Base-by-base conservation (phyloP, 805 yeast species). In the Yarrowia osloensis region DNA sequence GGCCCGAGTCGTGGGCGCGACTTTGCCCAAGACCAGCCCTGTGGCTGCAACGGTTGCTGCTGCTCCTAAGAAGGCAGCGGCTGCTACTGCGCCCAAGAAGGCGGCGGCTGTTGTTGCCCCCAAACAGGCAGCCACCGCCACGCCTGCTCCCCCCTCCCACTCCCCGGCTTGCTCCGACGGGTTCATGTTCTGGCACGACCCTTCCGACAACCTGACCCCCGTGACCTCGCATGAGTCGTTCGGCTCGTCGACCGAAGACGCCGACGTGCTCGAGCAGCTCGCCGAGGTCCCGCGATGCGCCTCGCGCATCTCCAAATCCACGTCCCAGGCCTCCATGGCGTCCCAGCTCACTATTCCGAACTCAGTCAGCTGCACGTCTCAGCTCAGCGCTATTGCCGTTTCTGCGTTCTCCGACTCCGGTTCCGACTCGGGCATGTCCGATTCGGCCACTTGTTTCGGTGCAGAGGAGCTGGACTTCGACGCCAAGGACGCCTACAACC, bases 381-480 rank as follows among this genome's bases (percentile, higher is more conserved):
- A 61, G 44, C 66, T 61, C 54, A 44, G 54, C 54, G 66, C 66
- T 46, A 61, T 61, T 61, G 66, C 66, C 54, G 66, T 61, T 31
- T 61, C 66, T 15, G 54, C 66, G 17, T 61, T 61, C 26, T 61
- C 66, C 52, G 66, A 61, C 66, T 44, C 66, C n/a, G 63, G 63
- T 57, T 57, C 63, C 63, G 66, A 61, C 47, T 61, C 66, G 66
- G 66, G 66, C 66, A 61, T 61, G 66, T 61, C 66, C 66, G 66
- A 61, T 24, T 61, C 66, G 52, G 66, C 66, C 52, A 61, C 66
- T 61, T 61, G 66, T 46, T 46, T 61, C 54, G 66, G 54, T 31
- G 66, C 31, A 50, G 54, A 61, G 42, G 66, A 61, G 54, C 54
- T 61, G 31, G 54, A 44, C 40, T 46, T 31, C 54, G 42, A 61